Percentiles rank a stretch among this genome's conserved stretches.
Conservation (phyloP, 208 protist species). For the Trypanosoma conorhini region DNA sequence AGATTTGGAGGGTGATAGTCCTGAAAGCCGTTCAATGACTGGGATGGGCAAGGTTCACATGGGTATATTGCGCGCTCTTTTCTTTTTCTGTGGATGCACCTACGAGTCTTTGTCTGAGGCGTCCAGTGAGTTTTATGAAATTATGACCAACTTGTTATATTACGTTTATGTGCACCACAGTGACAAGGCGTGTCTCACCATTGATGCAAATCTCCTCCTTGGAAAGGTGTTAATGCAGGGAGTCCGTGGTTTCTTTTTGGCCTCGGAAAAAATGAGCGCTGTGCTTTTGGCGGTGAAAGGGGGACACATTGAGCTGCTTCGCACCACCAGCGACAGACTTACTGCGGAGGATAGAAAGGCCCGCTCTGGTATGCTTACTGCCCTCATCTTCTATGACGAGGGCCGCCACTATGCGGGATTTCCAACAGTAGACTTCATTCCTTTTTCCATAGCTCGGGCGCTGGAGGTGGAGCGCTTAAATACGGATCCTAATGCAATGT, state of each 20-base stretch:
- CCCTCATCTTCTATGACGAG: slow-evolving; percentile 68
- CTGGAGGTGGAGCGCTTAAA: slow-evolving; percentile 39
- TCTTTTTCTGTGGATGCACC: slow-evolving; percentile 83
- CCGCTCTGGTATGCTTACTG: slow-evolving; percentile 52
- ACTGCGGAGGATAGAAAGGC: slow-evolving; percentile 34
- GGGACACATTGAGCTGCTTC: slow-evolving; percentile 46
- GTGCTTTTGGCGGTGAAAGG: slow-evolving; percentile 63
- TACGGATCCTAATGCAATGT: slow-evolving; percentile 31
- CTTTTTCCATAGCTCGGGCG: slow-evolving; percentile 36
- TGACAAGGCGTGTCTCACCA: slow-evolving; percentile 56
- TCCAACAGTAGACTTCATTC: slow-evolving; percentile 44
- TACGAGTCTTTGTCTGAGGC: slow-evolving; percentile 59
- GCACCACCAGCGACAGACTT: slow-evolving; percentile 10
- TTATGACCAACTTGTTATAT: slow-evolving; percentile 65
- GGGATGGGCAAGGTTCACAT: slow-evolving; percentile 47
- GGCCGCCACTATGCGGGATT: slow-evolving; percentile 78
- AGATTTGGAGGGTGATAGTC: slow-evolving; percentile 21
- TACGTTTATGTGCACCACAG: slow-evolving; percentile 84
- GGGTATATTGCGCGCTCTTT: slow-evolving; percentile 77
- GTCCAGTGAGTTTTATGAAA: slow-evolving; percentile 62
- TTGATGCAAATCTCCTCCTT: slow-evolving; percentile 75
- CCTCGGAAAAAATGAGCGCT: slow-evolving; percentile 54
- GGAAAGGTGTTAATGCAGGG: slow-evolving; percentile 52
- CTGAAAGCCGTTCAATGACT: background rate
- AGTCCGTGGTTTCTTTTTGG: slow-evolving; percentile 57